Conservation (phyloP, 768 basidiomycete genomes). For the Pisolithus marmoratus region DNA sequence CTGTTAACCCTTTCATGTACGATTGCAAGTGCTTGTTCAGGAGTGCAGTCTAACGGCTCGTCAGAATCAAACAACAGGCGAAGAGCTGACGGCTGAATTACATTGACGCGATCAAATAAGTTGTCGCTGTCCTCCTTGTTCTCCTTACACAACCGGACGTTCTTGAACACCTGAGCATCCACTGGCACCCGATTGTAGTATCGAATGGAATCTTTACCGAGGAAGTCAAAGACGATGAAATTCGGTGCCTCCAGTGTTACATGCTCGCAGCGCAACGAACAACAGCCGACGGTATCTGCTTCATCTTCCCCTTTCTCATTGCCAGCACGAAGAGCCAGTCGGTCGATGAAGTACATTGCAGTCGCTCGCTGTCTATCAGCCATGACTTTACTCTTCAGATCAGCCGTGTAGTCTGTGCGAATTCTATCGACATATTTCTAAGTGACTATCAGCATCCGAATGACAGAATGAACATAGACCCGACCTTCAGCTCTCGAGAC, state of each 20-base stretch:
- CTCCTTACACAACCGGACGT: constrained; percentile 94
- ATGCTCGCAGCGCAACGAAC: constrained; percentile 95
- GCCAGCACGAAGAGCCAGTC: constrained; percentile 93
- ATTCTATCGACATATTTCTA: constrained; percentile 90
- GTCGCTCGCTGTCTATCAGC: constrained; percentile 96
- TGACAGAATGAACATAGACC: constrained; percentile 1
- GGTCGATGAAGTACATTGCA: constrained; percentile 98
- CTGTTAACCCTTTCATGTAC: constrained; percentile 97
- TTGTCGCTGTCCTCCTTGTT: constrained; percentile 84
- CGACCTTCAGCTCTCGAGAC: constrained; percentile 90
- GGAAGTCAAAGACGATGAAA: constrained; percentile 90
- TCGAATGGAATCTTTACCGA: constrained; percentile 98
- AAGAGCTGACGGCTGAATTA: constrained; percentile 25
- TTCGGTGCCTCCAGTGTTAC: constrained; percentile 87
- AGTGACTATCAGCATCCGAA: constrained; percentile 3
- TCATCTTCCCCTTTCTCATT: constrained; percentile 99
- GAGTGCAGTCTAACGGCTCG: constrained; percentile 53
- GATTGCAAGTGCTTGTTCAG: constrained; percentile 89
- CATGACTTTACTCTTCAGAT: constrained; percentile 89
- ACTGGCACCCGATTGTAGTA: constrained; percentile 92
- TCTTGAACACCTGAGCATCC: constrained; percentile 93
- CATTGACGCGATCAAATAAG: constrained; percentile 92
- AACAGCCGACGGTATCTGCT: constrained; percentile 98
- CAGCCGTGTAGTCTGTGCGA: constrained; percentile 78
- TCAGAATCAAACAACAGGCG: constrained; percentile 13